Percentiles rank a stretch among this genome's conserved stretches.
These are phyloP conservation scores for Phytophthora ramorum DNA, from an alignment of 352 stramenopile genomes.

Conservation along the genomic window DNA sequence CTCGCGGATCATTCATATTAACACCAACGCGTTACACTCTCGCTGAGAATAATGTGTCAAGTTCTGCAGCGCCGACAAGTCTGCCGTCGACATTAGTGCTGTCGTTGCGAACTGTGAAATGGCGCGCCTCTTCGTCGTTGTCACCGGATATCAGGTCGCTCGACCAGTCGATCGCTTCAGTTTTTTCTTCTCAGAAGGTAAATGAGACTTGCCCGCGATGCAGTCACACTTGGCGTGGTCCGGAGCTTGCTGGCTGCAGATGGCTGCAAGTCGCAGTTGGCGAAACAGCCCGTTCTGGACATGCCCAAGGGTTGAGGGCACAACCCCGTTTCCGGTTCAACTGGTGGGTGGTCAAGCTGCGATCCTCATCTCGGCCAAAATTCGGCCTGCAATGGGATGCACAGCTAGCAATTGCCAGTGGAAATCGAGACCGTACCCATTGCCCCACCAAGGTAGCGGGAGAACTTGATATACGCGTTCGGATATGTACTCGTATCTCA, in stretches of 20 bases:
- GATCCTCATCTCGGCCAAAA: constrained; percentile 6
- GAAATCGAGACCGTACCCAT: constrained; percentile 1
- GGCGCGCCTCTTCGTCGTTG: neutral
- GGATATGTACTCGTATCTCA: constrained; percentile 8
- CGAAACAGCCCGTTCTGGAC: constrained; percentile 24
- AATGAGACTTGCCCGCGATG: constrained; percentile 1
- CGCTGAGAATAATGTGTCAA: neutral
- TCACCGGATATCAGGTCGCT: neutral
- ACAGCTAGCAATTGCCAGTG: neutral
- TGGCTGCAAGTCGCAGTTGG: constrained; percentile 7
- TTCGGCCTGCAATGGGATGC: neutral
- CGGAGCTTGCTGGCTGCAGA: constrained; percentile 4
- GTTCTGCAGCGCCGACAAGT: too few species aligned
- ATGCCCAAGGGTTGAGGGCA: neutral
- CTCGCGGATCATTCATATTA: neutral
- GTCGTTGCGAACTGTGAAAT: neutral
- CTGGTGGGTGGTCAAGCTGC: constrained; percentile 5
- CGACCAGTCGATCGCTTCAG: constrained; percentile 1
- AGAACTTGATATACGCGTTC: constrained; percentile 19
- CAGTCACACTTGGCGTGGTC: too few species aligned
- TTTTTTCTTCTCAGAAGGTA: neutral
- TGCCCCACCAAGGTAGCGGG: constrained; percentile 13
- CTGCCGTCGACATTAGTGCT: neutral
- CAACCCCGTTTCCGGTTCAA: constrained; percentile 1
- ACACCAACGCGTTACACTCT: too few species aligned